Conservation (phyloP, 768 basidiomycete species). For the Hygrocybe coccinea region DNA sequence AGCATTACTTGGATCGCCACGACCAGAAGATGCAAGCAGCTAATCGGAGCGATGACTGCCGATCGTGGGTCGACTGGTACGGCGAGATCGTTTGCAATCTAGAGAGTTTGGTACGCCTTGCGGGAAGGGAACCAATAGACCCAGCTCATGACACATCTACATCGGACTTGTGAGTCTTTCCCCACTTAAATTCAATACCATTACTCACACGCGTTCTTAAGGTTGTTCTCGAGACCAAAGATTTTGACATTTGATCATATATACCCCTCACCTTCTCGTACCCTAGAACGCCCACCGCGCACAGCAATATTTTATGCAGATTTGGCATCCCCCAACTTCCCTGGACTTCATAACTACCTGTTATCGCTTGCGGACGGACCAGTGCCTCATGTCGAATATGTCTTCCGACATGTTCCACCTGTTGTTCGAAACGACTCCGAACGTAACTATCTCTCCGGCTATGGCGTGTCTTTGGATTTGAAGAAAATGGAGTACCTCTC, state of each 20-base stretch:
- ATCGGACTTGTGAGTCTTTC: constrained; percentile 24
- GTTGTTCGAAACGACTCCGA: constrained; percentile 17
- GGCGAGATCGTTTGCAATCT: constrained; percentile 67
- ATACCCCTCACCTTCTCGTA: constrained; percentile 45
- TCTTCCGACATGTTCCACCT: constrained; percentile 66
- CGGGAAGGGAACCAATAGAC: constrained; percentile 47
- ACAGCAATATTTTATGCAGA: constrained; percentile 79
- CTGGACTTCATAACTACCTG: constrained; percentile 63
- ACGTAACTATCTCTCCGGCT: constrained; percentile 67
- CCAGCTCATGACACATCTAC: constrained; percentile 21
- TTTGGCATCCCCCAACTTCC: constrained; percentile 61
- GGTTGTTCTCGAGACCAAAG: constrained; percentile 40
- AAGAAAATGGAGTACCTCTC: constrained; percentile 98
- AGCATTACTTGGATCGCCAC: constrained; percentile 51
- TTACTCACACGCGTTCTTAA: neutral
- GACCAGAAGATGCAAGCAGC: constrained; percentile 23
- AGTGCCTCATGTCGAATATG: constrained; percentile 57
- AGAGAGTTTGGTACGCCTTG: constrained; percentile 51
- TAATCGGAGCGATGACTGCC: constrained; percentile 38
- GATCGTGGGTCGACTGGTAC: constrained; percentile 84
- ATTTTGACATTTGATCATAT: constrained; percentile 77
- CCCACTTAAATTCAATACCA: neutral
- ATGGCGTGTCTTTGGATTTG: constrained; percentile 85
- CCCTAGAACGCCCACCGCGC: constrained; percentile 44
- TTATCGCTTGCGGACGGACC: constrained; percentile 42